A percentile compares a stretch with the other conserved stretches of the same genome.
phyloP scores from a whole-genome alignment of 805 yeast genomes.

The Myxozyma lipomycoides region DNA sequence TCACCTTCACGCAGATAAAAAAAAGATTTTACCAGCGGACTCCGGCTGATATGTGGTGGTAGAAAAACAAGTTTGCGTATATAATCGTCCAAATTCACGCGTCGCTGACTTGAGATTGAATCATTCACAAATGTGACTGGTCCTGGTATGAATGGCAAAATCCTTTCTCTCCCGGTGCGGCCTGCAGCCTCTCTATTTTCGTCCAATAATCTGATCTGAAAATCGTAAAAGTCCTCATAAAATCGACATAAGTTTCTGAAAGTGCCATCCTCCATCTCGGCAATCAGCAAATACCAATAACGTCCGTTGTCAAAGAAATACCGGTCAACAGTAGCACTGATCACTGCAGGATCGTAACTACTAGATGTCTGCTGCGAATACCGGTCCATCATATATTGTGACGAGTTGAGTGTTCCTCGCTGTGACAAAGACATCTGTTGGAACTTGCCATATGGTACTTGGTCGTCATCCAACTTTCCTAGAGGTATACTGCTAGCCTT shows the following conservation, averaged over 20 bases:
- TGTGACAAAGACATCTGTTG: constrained; percentile 19
- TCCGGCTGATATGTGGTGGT: constrained; percentile 58
- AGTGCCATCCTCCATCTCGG: constrained; percentile 63
- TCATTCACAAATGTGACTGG: constrained; percentile 91
- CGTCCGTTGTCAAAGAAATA: constrained; percentile 79
- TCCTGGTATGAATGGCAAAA: constrained; percentile 92
- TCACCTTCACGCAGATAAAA: constrained; percentile 69
- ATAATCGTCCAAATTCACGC: constrained; percentile 53
- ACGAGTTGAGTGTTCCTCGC: constrained; percentile 1
- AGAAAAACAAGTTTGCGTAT: constrained; percentile 58
- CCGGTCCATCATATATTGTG: background rate
- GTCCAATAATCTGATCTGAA: constrained; percentile 78
- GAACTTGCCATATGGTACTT: constrained; percentile 12
- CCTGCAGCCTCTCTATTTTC: constrained; percentile 92
- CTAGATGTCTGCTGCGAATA: background rate
- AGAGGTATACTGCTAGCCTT: constrained; percentile 83
- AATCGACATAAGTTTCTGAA: constrained; percentile 72
- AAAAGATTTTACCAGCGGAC: constrained; percentile 51
- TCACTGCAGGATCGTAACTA: constrained; percentile 37
- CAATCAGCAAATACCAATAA: constrained; percentile 78
- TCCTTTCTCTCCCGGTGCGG: constrained; percentile 68
- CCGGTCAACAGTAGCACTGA: constrained; percentile 72
- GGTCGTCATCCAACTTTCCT: constrained; percentile 49
- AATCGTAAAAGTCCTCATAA: constrained; percentile 93
- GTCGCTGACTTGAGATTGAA: constrained; percentile 53